Evolutionary conservation across 2,329 filamentous ascomycete species (phyloP), one percentile per base, ranked within the genome.

Genomic region (Pseudogymnoascus sp.): DNA sequence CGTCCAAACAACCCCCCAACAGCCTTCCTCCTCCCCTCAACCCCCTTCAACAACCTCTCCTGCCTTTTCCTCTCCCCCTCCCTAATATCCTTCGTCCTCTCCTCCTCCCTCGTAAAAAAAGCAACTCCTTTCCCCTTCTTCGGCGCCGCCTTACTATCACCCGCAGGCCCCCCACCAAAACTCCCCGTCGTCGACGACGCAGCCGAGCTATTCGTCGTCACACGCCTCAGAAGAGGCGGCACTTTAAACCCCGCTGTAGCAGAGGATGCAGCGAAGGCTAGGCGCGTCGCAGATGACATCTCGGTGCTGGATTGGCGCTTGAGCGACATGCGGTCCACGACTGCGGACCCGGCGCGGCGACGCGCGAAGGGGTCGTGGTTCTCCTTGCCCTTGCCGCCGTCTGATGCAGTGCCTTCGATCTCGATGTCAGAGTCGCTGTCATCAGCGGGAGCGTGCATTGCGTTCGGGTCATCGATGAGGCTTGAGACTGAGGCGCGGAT

Each of bases 401-500:
- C 18, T 1, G 37, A 25, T 3, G 3, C 12, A 2, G 33, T 37
- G 63, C 67, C 44, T 67, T 64, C 80, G 62, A 79, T 80, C 3
- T 83, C 81, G 40, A 79, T 80, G 2, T 81, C 80, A 64, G 79
- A 79, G n/a, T 80, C 82, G 28, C 80, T 79, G 59, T 77, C 79
- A 53, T 80, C 76, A n/a, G 77, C 74, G 1, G 77, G 77, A 67
- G 83, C 69, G 14, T 63, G 74, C 70, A 69, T 77, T 10, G 75
- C 69, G 63, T 84, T 80, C 25, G 84, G 82, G 47, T 89, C 85
- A 23, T 96, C 92, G 14, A 96, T 86, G 8, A 97, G 81, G 73
- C 88, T 90, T 4, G 90, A 95, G 5, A 97, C 78, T 0, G 90
- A 91, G 73, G 93, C 85, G 63, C 91, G 86, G 66, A 97, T 89